Conservation (phyloP, 768 basidiomycete species). For the Leucocoprinus leucothites region DNA sequence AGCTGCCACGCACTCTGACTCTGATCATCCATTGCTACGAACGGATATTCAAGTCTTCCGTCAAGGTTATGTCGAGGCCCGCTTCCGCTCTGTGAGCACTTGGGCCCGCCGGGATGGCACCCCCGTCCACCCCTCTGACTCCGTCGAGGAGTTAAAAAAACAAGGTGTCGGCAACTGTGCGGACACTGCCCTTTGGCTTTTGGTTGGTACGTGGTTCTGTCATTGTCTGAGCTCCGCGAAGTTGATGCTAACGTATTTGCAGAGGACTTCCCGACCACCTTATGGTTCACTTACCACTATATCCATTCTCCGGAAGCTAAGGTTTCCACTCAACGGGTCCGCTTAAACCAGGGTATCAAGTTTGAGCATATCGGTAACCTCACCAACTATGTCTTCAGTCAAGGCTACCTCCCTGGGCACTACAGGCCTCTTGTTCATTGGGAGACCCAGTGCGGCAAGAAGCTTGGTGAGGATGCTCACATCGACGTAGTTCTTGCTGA, state of each 20-base stretch:
- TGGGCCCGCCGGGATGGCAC: constrained; percentile 40
- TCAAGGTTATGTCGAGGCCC: constrained; percentile 45
- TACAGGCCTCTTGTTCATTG: constrained; percentile 37
- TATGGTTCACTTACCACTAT: constrained; percentile 47
- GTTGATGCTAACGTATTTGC: background rate
- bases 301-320: constrained; percentile 27
- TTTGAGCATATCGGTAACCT: constrained; percentile 41
- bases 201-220: constrained; percentile 35
- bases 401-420: constrained; percentile 33
- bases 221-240: background rate
- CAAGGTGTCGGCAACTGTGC: constrained; percentile 39
- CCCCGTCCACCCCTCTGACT: constrained; percentile 31
- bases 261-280: constrained; percentile 37
- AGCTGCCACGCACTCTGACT: constrained; percentile 3
- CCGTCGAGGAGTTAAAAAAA: constrained; percentile 32
- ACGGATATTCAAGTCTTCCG: constrained; percentile 28
- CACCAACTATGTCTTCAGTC: constrained; percentile 44
- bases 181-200: constrained; percentile 41
- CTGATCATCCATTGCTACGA: background rate
- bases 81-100: constrained; percentile 37
- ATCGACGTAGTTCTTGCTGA: constrained; percentile 25
- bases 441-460: constrained; percentile 34
- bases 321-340: constrained; percentile 40
- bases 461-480: constrained; percentile 22
- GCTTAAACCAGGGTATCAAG: constrained; percentile 28